phyloP scores from a whole-genome alignment of 2,329 filamentous ascomycete species.

The Alternaria gansuensis region DNA sequence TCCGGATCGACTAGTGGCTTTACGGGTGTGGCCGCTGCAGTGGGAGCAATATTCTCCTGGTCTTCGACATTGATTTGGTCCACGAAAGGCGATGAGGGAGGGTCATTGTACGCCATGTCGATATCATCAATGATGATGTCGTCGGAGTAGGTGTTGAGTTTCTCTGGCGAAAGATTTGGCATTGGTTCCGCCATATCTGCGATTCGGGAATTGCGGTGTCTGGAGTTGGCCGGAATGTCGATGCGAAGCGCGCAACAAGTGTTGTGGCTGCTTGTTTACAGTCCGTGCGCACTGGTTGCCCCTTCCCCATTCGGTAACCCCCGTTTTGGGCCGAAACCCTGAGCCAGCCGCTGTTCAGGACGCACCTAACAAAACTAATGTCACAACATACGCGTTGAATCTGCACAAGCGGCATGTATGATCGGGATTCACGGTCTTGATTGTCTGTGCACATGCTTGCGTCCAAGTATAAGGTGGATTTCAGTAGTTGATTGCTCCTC shows the following conservation, averaged over 20 bases:
- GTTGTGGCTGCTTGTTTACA: conserved; percentile 30
- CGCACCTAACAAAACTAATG: not conserved
- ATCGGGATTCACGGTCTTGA: not conserved
- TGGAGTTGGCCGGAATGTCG: conserved; percentile 26
- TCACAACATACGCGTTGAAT: not conserved
- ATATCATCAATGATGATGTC: conserved; percentile 39
- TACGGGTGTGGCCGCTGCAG: conserved; percentile 32
- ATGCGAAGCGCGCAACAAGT: conserved; percentile 20
- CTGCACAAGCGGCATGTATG: not conserved
- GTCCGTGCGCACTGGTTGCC: conserved; percentile 22
- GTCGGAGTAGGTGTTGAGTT: conserved; percentile 38
- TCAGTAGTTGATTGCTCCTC: conserved; percentile 53
- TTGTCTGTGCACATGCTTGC: not conserved
- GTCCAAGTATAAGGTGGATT: conserved; percentile 3
- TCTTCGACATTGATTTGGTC: conserved; percentile 54
- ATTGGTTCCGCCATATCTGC: conserved; percentile 46
- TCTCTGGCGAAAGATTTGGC: conserved; percentile 43
- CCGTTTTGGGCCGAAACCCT: conserved; percentile 19
- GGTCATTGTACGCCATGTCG: conserved; percentile 53
- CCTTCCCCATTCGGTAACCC: conserved; percentile 21
- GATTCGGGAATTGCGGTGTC: conserved; percentile 19
- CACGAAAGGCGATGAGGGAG: conserved; percentile 61
- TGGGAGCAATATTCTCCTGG: conserved; percentile 51
- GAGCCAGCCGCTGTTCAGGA: not conserved
- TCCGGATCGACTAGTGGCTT: conserved; percentile 38